These are phyloP conservation scores for Cladophialophora chaetospira DNA, from an alignment of 2,329 filamentous ascomycete species.

Conservation along the genomic window DNA sequence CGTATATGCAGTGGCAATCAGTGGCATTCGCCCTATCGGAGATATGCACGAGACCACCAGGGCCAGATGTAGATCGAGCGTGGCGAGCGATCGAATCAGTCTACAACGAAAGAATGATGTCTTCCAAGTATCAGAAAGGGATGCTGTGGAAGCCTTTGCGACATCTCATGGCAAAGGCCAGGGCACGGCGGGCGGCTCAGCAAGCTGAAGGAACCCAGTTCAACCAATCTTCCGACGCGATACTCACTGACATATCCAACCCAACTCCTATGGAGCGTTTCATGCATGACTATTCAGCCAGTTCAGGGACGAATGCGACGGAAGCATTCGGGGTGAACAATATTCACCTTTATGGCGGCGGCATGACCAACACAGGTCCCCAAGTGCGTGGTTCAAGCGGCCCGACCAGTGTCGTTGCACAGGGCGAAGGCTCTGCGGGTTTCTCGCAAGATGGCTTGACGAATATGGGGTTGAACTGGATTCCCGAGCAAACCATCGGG, in stretches of 20 bases:
- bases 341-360: slow-evolving; percentile 5
- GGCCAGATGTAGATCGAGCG: slow-evolving; percentile 61
- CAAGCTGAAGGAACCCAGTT: slow-evolving; percentile 13
- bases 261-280: slow-evolving; percentile 19
- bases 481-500: slow-evolving; percentile 8
- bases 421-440: not conserved
- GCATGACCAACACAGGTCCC: slow-evolving; percentile 3
- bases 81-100: slow-evolving; percentile 59
- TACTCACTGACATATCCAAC: slow-evolving; percentile 8
- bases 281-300: slow-evolving; percentile 21
- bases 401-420: not conserved
- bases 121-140: slow-evolving; percentile 49
- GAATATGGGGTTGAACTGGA: slow-evolving; percentile 6
- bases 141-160: slow-evolving; percentile 66
- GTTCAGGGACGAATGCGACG: slow-evolving; percentile 10
- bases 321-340: slow-evolving; percentile 24
- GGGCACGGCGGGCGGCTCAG: slow-evolving; percentile 55
- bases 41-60: slow-evolving; percentile 58
- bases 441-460: slow-evolving; percentile 4
- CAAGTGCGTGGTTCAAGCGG: not conserved
- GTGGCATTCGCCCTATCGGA: slow-evolving; percentile 64
- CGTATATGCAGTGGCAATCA: slow-evolving; percentile 67
- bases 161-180: slow-evolving; percentile 62
- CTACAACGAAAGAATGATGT: slow-evolving; percentile 42
- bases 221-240: slow-evolving; percentile 4